A percentile compares a stretch with the other conserved stretches of the same genome.
Evolutionary conservation across 1,284 basidiomycete species (phyloP).

Genomic region (Ustilago bromivora): DNA sequence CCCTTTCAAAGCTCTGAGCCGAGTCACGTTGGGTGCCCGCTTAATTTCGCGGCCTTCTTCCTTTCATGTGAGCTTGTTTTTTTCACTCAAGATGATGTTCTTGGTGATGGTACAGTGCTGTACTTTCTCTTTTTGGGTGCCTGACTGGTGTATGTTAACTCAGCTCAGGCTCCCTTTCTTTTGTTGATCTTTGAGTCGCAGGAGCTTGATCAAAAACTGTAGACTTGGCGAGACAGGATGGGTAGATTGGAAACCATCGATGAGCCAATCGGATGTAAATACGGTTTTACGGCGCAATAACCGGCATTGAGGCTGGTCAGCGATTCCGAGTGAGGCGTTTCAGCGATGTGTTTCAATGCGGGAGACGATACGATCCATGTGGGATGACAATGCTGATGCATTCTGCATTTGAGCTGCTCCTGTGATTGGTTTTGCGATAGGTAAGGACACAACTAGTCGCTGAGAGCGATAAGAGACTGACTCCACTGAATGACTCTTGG

Average conservation of each 20-base stretch:
- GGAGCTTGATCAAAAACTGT: too few species aligned
- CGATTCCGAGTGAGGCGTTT: neutral
- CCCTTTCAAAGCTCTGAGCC: neutral
- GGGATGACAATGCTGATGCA: neutral
- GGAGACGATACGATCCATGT: neutral
- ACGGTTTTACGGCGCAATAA: neutral
- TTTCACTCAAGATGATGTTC: too few species aligned
- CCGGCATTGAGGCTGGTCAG: conserved; percentile 9
- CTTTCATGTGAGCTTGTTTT: neutral
- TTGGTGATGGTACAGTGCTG: neutral
- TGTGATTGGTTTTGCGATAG: neutral
- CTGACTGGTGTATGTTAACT: neutral
- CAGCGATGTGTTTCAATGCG: neutral
- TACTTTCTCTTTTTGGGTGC: neutral
- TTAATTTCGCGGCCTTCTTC: conserved; percentile 25
- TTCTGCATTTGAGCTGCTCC: conserved; percentile 5
- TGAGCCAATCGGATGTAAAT: conserved; percentile 1
- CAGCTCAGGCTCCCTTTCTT: neutral
- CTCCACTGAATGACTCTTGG: conserved; percentile 64
- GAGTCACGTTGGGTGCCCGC: conserved; percentile 22
- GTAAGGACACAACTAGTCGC: conserved; percentile 7
- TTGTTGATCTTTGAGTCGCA: neutral
- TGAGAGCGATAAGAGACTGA: conserved; percentile 39
- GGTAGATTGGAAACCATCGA: neutral
- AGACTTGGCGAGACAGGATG: neutral